phyloP scores from a whole-genome alignment of 2,329 filamentous ascomycete species.

The Fusarium circinatum region DNA sequence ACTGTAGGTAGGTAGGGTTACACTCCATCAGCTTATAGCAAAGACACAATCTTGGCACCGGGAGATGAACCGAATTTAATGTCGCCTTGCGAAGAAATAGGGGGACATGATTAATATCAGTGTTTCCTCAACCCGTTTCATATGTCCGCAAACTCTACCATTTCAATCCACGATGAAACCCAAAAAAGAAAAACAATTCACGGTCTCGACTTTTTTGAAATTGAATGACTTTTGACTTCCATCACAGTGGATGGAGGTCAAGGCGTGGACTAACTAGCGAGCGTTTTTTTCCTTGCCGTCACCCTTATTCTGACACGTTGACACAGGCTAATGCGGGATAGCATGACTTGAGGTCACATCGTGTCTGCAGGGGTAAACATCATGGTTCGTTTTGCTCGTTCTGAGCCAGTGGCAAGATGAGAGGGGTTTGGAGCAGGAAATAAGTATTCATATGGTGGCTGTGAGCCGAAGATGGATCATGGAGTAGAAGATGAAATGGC shows the following conservation, averaged over 20 bases:
- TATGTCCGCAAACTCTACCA: neutral
- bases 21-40: constrained; percentile 3
- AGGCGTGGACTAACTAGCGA: constrained; percentile 7
- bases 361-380: constrained; percentile 8
- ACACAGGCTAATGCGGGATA: constrained; percentile 22
- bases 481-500: neutral
- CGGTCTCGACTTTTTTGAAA: constrained; percentile 1
- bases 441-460: neutral
- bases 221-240: neutral
- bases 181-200: constrained; percentile 2
- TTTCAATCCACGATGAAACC: constrained; percentile 16
- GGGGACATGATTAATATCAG: neutral
- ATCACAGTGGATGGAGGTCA: constrained; percentile 3
- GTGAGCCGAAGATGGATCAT: neutral
- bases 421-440: constrained; percentile 4
- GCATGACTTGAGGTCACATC: constrained; percentile 14
- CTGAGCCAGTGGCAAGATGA: constrained; percentile 24
- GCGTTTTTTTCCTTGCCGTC: neutral
- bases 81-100: constrained; percentile 17
- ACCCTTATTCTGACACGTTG: constrained; percentile 13
- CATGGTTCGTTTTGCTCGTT: neutral
- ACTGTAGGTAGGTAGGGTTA: neutral
- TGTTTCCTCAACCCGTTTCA: constrained; percentile 13
- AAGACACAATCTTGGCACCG: constrained; percentile 5
- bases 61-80: constrained; percentile 12